Conservation (phyloP, 202 grass and related monocot species). For the Eragrostis tef region DNA sequence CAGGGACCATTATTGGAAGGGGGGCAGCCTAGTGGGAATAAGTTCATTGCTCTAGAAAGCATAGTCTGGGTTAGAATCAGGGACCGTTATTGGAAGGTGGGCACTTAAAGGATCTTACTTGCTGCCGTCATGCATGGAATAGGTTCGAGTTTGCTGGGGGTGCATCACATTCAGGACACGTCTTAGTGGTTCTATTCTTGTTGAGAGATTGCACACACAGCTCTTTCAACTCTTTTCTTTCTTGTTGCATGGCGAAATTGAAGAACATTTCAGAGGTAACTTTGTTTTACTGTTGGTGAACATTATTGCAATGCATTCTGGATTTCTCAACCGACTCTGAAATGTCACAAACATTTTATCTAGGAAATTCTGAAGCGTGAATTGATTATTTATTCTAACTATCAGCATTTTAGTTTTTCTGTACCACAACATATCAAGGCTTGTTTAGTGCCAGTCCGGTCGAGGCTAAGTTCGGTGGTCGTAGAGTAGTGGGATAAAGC, state of each 20-base stretch:
- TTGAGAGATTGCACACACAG: not conserved
- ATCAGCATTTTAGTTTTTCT: not conserved
- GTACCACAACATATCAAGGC: not conserved
- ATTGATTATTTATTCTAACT: too few relatives aligned
- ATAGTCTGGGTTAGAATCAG: constrained; percentile 24
- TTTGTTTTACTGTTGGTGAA: too few relatives aligned
- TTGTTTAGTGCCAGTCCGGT: not conserved
- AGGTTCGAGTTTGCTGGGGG: constrained; percentile 31
- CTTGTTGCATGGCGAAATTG: constrained; percentile 12
- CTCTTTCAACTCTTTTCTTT: constrained; percentile 19
- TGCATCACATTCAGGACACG: constrained; percentile 13
- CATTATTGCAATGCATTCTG: not conserved
- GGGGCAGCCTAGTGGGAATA: constrained; percentile 38
- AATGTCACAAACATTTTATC: not conserved
- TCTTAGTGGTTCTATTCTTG: constrained; percentile 20
- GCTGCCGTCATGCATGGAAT: constrained; percentile 45
- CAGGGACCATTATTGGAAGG: constrained; percentile 47
- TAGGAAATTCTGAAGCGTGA: too few relatives aligned
- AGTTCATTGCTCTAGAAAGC: constrained; percentile 33
- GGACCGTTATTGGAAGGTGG: constrained; percentile 15
- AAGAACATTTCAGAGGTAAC: not conserved
- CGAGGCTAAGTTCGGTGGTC: not conserved
- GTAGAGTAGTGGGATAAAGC: not conserved
- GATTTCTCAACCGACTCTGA: not conserved
- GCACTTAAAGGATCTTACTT: not conserved